Base-by-base conservation (phyloP, 441 rosid genomes). In the Biscutella laevigata region DNA sequence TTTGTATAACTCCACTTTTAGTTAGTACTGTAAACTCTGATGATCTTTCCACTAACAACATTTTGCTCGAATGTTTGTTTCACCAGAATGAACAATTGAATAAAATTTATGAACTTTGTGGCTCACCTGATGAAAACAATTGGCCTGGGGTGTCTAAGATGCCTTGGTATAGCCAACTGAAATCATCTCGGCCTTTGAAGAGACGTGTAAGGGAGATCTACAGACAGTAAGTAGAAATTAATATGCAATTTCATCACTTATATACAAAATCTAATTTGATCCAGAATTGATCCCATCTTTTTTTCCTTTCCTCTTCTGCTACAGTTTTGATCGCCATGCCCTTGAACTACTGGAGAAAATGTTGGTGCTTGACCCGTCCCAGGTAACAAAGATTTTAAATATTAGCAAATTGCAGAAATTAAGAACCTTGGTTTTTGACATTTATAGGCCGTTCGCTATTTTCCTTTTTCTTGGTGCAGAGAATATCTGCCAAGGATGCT, bases 121-220 rank as follows among this genome's bases (percentile, higher is more conserved):
- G 99, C 57, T 77, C 94, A 6, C 92, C 97, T 9, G 91, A 88
- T 68, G 97, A 88, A 66, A 73, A 56, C 72, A 92, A 68, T 55
- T 92, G 98, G 98, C 96, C 96, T 11, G 97, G 94, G 14, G 97
- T 81, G 67, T 71, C 94, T 4, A 82, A 84, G 73, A 82, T 79
- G 71, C 95, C 97, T 17, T 88, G 92, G 94, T 92, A 86, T 62
- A 81, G 70, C 70, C 88, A 82, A 67, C 79, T 80, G 68, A 92
- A 92, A 73, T 88, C 98, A 54, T 34, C 80, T 46, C 78, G 92
- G 42, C 86, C 83, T 16, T 71, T 79, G 75, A 84, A 88, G 81
- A 75, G 95, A 68, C 95, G 95, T 17, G 64, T 86, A n/a, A 75
- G 88, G 38, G 97, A 92, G 72, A 72, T 82, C 42, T 92, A 83